Base-by-base conservation (phyloP, 108 stramenopile genomes). In the Skeletonema menzelii region DNA sequence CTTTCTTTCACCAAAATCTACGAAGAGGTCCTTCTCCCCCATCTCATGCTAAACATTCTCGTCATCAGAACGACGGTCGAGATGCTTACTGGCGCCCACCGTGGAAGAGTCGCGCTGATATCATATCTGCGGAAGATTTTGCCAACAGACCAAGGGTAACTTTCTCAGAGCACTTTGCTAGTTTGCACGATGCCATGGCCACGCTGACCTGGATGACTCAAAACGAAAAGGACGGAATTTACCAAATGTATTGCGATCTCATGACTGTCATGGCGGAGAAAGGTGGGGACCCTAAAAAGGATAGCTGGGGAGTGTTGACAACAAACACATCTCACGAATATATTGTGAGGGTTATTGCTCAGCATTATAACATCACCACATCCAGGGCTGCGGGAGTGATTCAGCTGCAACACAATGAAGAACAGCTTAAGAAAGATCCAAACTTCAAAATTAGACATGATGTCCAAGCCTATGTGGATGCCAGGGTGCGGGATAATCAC, bases 321-420 rank as follows among this genome's bases (percentile, higher is more conserved):
- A 66, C 78, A 19, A 63, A 70, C 13, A 94, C 93, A n/a, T 87
- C 86, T 15, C 93, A 95, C 56, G 93, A 95, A 72, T 95, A 95
- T 67, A 84, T 90, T 20, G 69, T 81, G 15, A 72, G 90, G 30
- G 87, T 90, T 15, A 74, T 95, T 20, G 93, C 88, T 8, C 89
- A 92, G 67, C 78, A 85, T 69, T 88, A 80, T 60, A 88, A 91
- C 30, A 70, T 95, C 58, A 89, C 86, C 2, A 69, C 89, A 17
- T 68, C 72, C 22, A 86, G 93, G 27, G 90, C 83, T 19, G 93
- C 89, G 42, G 91, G 82, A 27, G 76, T 91, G 17, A 81, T 95
- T 73, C 91, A 95, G 73, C 69, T 91, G 31, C 83, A 85, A 56
- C 91, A 92, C 65, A 82, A 89, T 35, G 93, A 95, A 76, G 88